Evolutionary conservation across 345 rosid genomes (phyloP).

Genomic region (Psidium guajava): DNA sequence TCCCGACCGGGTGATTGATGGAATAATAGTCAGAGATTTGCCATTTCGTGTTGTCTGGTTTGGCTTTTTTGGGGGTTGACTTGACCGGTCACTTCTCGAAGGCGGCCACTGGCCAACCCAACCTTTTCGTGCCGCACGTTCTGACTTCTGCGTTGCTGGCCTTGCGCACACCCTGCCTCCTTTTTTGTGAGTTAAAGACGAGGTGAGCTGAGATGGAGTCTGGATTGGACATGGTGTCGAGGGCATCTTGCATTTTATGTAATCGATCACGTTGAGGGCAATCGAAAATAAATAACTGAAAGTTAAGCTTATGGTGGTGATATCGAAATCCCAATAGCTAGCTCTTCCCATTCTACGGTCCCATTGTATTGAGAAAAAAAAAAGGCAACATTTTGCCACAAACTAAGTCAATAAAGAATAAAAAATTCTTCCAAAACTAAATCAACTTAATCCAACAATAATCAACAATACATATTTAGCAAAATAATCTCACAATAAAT

Average conservation of each 20-base stretch:
- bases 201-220: too few relatives aligned
- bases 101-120: neutral
- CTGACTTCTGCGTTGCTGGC: neutral
- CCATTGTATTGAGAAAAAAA: too few relatives aligned
- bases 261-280: too few relatives aligned
- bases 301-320: neutral
- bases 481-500: too few relatives aligned
- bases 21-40: neutral
- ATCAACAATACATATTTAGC: too few relatives aligned
- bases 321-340: too few relatives aligned
- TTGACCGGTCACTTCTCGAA: neutral
- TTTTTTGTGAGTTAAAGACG: neutral
- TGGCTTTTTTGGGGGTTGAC: neutral
- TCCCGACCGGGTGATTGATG: neutral
- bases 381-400: too few relatives aligned
- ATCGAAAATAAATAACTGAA: neutral
- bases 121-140: neutral
- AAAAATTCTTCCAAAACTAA: too few relatives aligned
- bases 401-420: too few relatives aligned
- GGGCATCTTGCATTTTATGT: neutral
- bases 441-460: too few relatives aligned
- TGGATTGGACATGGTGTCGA: neutral
- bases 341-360: too few relatives aligned
- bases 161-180: neutral
- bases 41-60: neutral